Evolutionary conservation across 2,329 filamentous ascomycete species (phyloP), one percentile per base, ranked within the genome.

Genomic region (Periconia sp.): DNA sequence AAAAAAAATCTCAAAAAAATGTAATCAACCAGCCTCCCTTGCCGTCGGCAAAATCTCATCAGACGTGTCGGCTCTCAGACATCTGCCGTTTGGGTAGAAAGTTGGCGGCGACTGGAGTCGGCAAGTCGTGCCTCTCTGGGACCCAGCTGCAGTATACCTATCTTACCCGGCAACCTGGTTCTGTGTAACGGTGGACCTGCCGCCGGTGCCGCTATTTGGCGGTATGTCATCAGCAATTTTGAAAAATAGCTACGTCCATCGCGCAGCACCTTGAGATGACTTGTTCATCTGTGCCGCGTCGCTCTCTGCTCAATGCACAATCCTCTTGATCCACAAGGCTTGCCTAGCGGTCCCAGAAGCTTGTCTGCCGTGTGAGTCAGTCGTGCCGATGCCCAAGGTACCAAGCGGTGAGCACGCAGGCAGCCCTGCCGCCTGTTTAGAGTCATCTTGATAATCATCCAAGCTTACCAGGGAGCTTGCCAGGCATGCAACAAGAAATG

Each of bases 371-470:
- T n/a, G n/a, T n/a, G n/a, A n/a, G n/a, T n/a, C n/a, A n/a, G n/a
- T n/a, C n/a, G n/a, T n/a, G n/a, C n/a, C n/a, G n/a, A n/a, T n/a
- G n/a, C n/a, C n/a, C n/a, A n/a, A n/a, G n/a, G n/a, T n/a, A n/a
- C n/a, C n/a, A n/a, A 34, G 18, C 9, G n/a, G 13, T 12, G n/a
- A 21, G 31, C 18, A 34, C 8, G 23, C 23, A 8, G 23, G n/a
- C 23, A 25, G 23, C 23, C 23, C 23, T 40, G 37, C 37, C 34
- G n/a, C n/a, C n/a, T n/a, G n/a, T n/a, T n/a, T n/a, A 43, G 21
- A 46, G 44, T 47, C 44, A 43, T 42, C 38, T 18, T 13, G 15
- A 36, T n/a, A 15, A 41, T 41, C 22, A 19, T 15, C 15, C 21
- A 33, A 38, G 26, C 16, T 22, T 36, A 17, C 36, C 28, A n/a